A percentile compares a stretch with the other conserved stretches of the same genome.
Conservation (phyloP, 768 basidiomycete species). For the Lanmaoa pseudosensibilis region DNA sequence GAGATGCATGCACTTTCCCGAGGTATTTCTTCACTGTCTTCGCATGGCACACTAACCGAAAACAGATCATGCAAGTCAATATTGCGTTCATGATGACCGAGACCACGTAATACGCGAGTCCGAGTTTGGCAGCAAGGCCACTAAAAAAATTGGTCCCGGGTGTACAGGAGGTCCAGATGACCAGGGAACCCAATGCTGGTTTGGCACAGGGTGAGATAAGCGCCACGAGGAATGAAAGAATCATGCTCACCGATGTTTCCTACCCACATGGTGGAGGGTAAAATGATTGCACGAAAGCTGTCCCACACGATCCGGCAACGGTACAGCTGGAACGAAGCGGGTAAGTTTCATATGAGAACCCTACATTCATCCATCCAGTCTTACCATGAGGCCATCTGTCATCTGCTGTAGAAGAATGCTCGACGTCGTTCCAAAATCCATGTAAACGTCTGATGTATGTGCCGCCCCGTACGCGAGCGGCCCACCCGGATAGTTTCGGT, state of each 20-base stretch:
- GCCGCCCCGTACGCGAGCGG: conserved; percentile 28
- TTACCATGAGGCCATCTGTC: conserved; percentile 26
- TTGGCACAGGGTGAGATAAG: not conserved
- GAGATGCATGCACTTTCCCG: not conserved
- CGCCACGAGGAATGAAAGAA: no score
- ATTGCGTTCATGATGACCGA: conserved; percentile 8
- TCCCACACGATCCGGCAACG: conserved; percentile 37
- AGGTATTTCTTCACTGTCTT: not conserved
- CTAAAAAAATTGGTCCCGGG: conserved; percentile 1
- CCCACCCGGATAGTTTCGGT: conserved; percentile 35
- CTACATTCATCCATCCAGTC: not conserved
- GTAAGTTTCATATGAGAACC: not conserved
- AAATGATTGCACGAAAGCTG: not conserved
- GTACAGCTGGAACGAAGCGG: conserved; percentile 30
- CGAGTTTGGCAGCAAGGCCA: not conserved
- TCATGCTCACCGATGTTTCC: conserved; percentile 6
- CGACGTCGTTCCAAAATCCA: conserved; percentile 24
- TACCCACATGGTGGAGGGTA: conserved; percentile 14
- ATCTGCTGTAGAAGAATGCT: conserved; percentile 30
- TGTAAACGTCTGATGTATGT: conserved; percentile 19
- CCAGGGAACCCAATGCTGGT: not conserved
- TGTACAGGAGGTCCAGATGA: not conserved
- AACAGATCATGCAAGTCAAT: conserved; percentile 13
- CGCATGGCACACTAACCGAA: conserved; percentile 1
- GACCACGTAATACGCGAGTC: not conserved